A percentile compares a stretch with the other conserved stretches of the same genome.
Evolutionary conservation across 2,329 filamentous ascomycete species (phyloP).

Genomic region (Endocalyx cinctus): DNA sequence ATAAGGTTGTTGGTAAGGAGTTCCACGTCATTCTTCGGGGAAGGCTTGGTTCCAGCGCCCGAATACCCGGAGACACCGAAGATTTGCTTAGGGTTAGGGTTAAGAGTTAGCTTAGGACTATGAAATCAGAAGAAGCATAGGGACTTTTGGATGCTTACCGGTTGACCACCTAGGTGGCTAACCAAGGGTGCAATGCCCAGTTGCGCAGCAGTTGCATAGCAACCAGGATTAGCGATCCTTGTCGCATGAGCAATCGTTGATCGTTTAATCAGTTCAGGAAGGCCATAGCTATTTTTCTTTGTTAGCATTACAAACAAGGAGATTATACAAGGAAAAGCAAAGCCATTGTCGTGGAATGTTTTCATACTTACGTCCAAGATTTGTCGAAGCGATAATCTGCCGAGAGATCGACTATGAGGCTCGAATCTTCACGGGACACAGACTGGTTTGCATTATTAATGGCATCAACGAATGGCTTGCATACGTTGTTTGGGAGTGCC

Average conservation of each 20-base stretch:
- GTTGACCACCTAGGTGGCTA: conserved; percentile 69
- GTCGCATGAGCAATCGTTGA: conserved; percentile 71
- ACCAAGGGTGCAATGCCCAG: conserved; percentile 81
- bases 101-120: too few relatives aligned
- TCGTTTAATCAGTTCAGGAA: conserved; percentile 79
- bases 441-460: conserved; percentile 65
- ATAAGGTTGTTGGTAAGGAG: conserved; percentile 83
- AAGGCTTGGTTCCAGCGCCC: conserved; percentile 90
- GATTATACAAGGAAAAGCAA: too few relatives aligned
- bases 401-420: conserved; percentile 88
- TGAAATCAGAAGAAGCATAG: too few relatives aligned
- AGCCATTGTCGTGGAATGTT: too few relatives aligned
- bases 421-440: conserved; percentile 44
- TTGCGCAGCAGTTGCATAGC: conserved; percentile 91
- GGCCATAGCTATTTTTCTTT: too few relatives aligned
- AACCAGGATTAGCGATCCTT: conserved; percentile 88
- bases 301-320: too few relatives aligned
- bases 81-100: too few relatives aligned
- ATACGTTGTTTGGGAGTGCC: conserved; percentile 92
- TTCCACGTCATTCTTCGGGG: conserved; percentile 86
- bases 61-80: conserved; percentile 95
- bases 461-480: conserved; percentile 89
- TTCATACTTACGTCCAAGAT: conserved; percentile 82
- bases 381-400: conserved; percentile 91
- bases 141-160: too few relatives aligned